Conservation (phyloP, 176 grass and related monocot species). For the Pharus latifolius region DNA sequence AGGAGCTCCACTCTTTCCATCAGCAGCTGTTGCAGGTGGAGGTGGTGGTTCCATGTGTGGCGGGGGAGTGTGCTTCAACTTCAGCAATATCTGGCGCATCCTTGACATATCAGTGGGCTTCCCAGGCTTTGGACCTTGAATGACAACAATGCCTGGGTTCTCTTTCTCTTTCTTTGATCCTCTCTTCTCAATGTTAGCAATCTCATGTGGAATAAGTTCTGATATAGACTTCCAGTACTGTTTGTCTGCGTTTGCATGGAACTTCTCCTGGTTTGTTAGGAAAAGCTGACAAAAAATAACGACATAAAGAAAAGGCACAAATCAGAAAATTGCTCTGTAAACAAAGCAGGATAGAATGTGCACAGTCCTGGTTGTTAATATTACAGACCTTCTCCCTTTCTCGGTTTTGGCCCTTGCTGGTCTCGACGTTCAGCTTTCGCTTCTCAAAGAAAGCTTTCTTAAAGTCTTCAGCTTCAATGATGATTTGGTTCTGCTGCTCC, state of each 20-base stretch:
- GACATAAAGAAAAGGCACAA: background rate
- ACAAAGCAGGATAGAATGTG: background rate
- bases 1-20: slow-evolving; percentile 27
- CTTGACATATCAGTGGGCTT: slow-evolving; percentile 67
- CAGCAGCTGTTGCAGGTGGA: background rate
- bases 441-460: slow-evolving; percentile 77
- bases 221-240: slow-evolving; percentile 93
- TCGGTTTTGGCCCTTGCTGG: slow-evolving; percentile 57
- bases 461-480: slow-evolving; percentile 57
- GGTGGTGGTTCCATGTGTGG: slow-evolving; percentile 64
- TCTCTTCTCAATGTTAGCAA: slow-evolving; percentile 80
- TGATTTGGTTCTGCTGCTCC: slow-evolving; percentile 60
- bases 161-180: slow-evolving; percentile 66
- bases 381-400: slow-evolving; percentile 67
- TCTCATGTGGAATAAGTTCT: slow-evolving; percentile 79
- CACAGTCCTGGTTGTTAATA: no score
- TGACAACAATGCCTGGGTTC: slow-evolving; percentile 51
- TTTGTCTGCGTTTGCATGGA: slow-evolving; percentile 56
- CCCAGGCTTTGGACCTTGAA: slow-evolving; percentile 83
- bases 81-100: slow-evolving; percentile 76
- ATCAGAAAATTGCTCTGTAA: background rate
- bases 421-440: slow-evolving; percentile 51
- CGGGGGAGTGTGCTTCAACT: slow-evolving; percentile 67
- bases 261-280: slow-evolving; percentile 74
- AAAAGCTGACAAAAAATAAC: slow-evolving; percentile 31